Conservation (phyloP, 306 rosid genomes). For the Quillaja saponaria region DNA sequence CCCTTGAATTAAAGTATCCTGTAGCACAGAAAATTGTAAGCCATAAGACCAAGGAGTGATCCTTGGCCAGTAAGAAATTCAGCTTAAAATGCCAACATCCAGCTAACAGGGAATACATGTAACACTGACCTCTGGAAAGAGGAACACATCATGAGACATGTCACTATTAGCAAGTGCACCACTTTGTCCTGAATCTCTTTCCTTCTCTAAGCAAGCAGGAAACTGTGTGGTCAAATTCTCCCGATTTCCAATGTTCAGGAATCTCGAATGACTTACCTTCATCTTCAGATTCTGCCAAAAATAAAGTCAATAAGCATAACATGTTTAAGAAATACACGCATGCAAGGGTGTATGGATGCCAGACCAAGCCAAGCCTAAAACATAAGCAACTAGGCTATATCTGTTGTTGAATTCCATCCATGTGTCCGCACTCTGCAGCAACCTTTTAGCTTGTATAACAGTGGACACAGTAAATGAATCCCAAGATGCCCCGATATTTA, state of each 20-base stretch:
- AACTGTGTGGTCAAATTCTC: constrained; percentile 57
- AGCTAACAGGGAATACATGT: constrained; percentile 20
- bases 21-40: constrained; percentile 31
- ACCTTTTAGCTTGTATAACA: constrained; percentile 18
- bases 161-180: constrained; percentile 34
- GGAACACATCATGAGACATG: constrained; percentile 56
- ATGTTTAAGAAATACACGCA: constrained; percentile 27
- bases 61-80: constrained; percentile 13
- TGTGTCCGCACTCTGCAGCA: not conserved
- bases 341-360: constrained; percentile 28
- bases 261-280: constrained; percentile 90
- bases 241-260: constrained; percentile 64
- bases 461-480: constrained; percentile 11
- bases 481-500: constrained; percentile 1
- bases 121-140: constrained; percentile 81
- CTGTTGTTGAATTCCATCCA: constrained; percentile 17
- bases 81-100: constrained; percentile 21
- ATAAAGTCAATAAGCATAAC: constrained; percentile 27
- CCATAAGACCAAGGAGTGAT: constrained; percentile 34
- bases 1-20: constrained; percentile 71
- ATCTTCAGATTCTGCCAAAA: constrained; percentile 83
- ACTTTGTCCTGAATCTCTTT: constrained; percentile 36
- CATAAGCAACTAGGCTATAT: constrained; percentile 18
- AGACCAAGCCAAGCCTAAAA: constrained; percentile 16
- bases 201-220: constrained; percentile 76